Conservation (phyloP, 169 alveolate species). For the Babesia caballi region DNA sequence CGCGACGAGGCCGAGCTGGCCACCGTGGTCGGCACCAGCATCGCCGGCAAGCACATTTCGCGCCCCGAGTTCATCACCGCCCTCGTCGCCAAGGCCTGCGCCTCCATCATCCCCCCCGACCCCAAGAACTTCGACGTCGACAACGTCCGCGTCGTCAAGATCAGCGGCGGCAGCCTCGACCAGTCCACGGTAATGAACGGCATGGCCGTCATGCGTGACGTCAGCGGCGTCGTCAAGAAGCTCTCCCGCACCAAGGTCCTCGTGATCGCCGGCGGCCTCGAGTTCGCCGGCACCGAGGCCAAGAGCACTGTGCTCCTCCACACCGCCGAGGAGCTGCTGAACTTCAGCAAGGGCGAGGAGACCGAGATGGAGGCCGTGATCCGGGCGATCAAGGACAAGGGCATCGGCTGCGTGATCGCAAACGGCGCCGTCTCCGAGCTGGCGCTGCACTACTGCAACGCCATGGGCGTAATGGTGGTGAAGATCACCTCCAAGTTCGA, state of each 20-base stretch:
- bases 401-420: conserved; percentile 89
- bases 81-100: conserved; percentile 88
- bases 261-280: conserved; percentile 95
- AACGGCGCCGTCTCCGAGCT: conserved; percentile 95
- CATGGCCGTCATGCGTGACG: conserved; percentile 86
- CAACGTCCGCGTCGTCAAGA: conserved; percentile 95
- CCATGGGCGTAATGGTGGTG: conserved; percentile 90
- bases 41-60: conserved; percentile 68
- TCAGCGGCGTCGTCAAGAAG: conserved; percentile 90
- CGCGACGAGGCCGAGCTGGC: conserved; percentile 73
- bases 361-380: conserved; percentile 85
- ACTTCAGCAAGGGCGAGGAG: conserved; percentile 91
- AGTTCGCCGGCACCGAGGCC: conserved; percentile 94
- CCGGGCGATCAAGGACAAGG: conserved; percentile 83
- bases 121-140: conserved; percentile 92
- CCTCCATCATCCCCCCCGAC: conserved; percentile 88
- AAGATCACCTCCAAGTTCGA: conserved; percentile 92
- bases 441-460: conserved; percentile 96
- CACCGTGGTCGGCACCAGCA: conserved; percentile 74
- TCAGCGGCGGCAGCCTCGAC: conserved; percentile 92
- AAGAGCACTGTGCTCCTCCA: conserved; percentile 97
- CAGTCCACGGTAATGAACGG: conserved; percentile 90
- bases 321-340: conserved; percentile 93
- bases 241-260: conserved; percentile 92
- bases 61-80: conserved; percentile 23